phyloP scores from a whole-genome alignment of 2,329 filamentous ascomycete genomes.

The Scytalidium sp. region DNA sequence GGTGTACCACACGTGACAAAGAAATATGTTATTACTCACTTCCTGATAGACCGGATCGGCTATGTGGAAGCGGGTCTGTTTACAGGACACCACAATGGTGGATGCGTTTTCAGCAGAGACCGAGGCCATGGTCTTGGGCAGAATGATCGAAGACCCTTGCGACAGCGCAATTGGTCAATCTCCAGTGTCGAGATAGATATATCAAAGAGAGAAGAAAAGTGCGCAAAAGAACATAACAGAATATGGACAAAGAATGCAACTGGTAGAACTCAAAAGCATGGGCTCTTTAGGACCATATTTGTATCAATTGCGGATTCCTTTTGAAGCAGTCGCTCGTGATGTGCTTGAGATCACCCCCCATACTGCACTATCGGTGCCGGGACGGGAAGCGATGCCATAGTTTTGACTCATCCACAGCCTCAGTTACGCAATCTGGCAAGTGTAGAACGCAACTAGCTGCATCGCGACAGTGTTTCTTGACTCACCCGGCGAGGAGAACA shows the following conservation, averaged over 20 bases:
- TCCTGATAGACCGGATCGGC: constrained; percentile 28
- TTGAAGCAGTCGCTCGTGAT: no score
- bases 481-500: background rate
- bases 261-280: background rate
- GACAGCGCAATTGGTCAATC: constrained; percentile 2
- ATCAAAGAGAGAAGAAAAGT: background rate
- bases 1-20: background rate
- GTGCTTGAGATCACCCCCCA: no score
- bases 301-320: background rate
- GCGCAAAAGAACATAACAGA: background rate
- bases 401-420: no score
- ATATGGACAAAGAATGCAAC: background rate
- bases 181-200: background rate
- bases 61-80: constrained; percentile 30
- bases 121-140: background rate
- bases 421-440: no score
- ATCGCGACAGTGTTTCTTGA: background rate
- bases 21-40: constrained; percentile 10
- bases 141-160: background rate
- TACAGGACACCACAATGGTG: constrained; percentile 26
- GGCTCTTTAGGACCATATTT: background rate
- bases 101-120: constrained; percentile 14
- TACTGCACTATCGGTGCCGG: no score
- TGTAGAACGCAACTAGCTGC: no score
- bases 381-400: no score